Evolutionary conservation across 2,329 filamentous ascomycete species (phyloP), one percentile per base, ranked within the genome.

Genomic region (Fusarium acutatum): DNA sequence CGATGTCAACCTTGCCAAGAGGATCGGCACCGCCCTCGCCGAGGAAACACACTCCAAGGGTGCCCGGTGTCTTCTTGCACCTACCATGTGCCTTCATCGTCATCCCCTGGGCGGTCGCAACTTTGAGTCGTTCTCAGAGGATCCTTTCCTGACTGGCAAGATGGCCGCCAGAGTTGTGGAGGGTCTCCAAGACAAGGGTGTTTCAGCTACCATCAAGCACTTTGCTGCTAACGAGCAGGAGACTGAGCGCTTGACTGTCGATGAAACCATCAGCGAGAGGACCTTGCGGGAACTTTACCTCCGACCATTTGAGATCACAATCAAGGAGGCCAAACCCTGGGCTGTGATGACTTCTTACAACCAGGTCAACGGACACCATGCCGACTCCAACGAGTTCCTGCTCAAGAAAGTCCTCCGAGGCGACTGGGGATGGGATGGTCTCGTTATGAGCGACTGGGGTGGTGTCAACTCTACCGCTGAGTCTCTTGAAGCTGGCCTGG

Each of bases 31-130:
- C 43, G 82, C 90, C 24, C 86, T 92, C 71, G 90, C 88, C 28
- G 86, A 90, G 37, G 91, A 83, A 64, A 78, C 80, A 10, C 78
- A 79, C 11, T 78, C 76, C 67, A 95, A 95, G 82, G 92, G 92
- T 61, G 88, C 92, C 14, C 91, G 94, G 74, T 88, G 93, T n/a
- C 88, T 93, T 69, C 86, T 80, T 47, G 78, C 75, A 22, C 78
- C 78, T 12, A 80, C 78, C n/a, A 78, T 78, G 76, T 78, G 76
- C 32, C 52, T 78, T 13, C 76, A 78, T 35, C 76, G 76, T 20
- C 76, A 78, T 38, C 76, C 76, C n/a, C 63, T 78, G 2, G 76
- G 76, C 13, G 76, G 76, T n/a, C 76, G 76, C 34, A 78, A 78
- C 64, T 78, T 78, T 30, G 76, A 78, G 60, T 78, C 76, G 7